Conservation (phyloP, 371 early-diverging fungal species). For the Coemansia sp. region DNA sequence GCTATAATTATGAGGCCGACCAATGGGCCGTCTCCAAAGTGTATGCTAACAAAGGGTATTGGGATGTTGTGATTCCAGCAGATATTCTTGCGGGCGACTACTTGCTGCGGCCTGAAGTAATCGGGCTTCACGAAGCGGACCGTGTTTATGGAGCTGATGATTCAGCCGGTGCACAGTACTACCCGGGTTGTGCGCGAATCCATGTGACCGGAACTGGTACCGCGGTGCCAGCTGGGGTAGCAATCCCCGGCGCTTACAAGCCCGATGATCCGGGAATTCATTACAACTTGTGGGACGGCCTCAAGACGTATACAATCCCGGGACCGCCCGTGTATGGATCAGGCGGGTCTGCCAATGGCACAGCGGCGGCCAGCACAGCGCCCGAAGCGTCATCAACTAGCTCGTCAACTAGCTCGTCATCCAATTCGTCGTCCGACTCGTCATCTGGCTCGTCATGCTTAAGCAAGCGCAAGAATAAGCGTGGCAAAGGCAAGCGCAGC, state of each 20-base stretch:
- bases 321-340: slow-evolving; percentile 3
- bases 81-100: slow-evolving; percentile 23
- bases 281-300: slow-evolving; percentile 8
- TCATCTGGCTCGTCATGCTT: no score
- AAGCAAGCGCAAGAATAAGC: no score
- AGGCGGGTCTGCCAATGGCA: neutral
- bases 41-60: slow-evolving; percentile 5
- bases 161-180: slow-evolving; percentile 35
- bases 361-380: neutral
- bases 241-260: slow-evolving; percentile 33
- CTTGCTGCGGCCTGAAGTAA: slow-evolving; percentile 19
- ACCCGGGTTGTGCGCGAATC: slow-evolving; percentile 25
- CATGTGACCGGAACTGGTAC: slow-evolving; percentile 12
- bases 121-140: slow-evolving; percentile 20
- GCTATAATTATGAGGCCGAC: slow-evolving; percentile 5
- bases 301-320: slow-evolving; percentile 1
- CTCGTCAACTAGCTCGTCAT: neutral
- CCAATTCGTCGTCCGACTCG: no score
- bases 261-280: slow-evolving; percentile 4
- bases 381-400: neutral
- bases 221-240: slow-evolving; percentile 13
- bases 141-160: slow-evolving; percentile 13
- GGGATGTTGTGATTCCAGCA: slow-evolving; percentile 20
- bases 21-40: slow-evolving; percentile 18
- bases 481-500: no score